Base-by-base conservation (phyloP, 495 filamentous ascomycete species). In the Hyphodiscus hymeniophilus region DNA sequence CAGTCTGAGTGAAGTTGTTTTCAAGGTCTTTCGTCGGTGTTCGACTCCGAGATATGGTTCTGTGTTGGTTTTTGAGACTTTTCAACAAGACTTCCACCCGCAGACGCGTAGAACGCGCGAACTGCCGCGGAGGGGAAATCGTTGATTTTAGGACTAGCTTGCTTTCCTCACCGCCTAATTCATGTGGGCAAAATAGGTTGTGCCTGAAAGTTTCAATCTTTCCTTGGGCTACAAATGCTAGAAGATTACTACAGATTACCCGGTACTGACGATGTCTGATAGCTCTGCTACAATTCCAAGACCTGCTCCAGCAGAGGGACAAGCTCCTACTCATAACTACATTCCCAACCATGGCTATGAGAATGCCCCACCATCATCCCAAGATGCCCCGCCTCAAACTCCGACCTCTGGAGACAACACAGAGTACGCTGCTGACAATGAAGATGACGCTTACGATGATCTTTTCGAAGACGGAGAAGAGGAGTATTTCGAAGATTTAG, bases 381-480 rank as follows among this genome's bases (percentile, higher is more conserved):
- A 23, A 26, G 48, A 49, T 52, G 48, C 54, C 47, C 45, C 57
- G 22, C 54, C 58, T 43, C 57, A 54, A 51, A 54, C 55, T 20
- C 44, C 51, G 7, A 43, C 47, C n/a, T 50, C 47, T 23, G 41
- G 24, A 13, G 47, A 40, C 13, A 41, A 32, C 32, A 55, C 52
- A 12, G 56, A 54, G 20, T 59, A 59, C 30, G 49, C 52, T 7
- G 57, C 54, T 3, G 57, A 60, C 32, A 61, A 31, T 24, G 41
- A 43, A 43, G 63, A 68, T 31, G 62, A 66, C 20, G 64, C 66
- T 20, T 60, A 69, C 45, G 77, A 81, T 22, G 77, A 80, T 43
- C 65, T 76, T 17, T 75, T 77, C 41, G 70, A 73, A 44, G 81
- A 82, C 2, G 70, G 77, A 17, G 68, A 77, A n/a, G 63, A 69